These are phyloP conservation scores for Pelargonium australe DNA, from an alignment of 441 rosid genomes.

Conservation along the genomic window DNA sequence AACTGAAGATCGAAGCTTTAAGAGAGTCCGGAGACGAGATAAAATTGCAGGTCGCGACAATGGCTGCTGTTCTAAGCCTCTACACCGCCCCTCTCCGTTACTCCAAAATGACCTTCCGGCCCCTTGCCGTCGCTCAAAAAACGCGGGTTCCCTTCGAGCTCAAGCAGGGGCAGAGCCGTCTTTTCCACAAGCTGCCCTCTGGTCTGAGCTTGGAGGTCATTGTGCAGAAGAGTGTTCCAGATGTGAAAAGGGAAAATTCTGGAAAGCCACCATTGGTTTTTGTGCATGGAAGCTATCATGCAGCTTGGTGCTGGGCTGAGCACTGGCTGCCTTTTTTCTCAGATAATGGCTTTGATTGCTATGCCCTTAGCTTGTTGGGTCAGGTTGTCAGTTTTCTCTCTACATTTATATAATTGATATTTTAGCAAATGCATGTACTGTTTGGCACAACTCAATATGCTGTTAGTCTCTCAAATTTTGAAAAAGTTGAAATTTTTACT, in stretches of 20 bases:
- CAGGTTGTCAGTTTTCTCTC: constrained; percentile 39
- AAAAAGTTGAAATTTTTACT: too few relatives aligned
- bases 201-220: constrained; percentile 79
- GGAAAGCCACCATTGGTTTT: constrained; percentile 62
- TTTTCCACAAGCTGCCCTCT: constrained; percentile 67
- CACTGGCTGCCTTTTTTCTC: constrained; percentile 84
- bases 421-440: too few relatives aligned
- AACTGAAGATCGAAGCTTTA: too few relatives aligned
- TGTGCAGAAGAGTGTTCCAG: constrained; percentile 39
- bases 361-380: constrained; percentile 72
- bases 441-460: too few relatives aligned
- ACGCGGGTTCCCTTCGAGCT: constrained; percentile 44
- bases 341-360: constrained; percentile 66
- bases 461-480: too few relatives aligned
- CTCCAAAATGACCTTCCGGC: constrained; percentile 23
- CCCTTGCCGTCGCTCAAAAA: constrained; percentile 34
- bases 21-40: too few relatives aligned
- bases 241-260: neutral
- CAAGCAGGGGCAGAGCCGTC: constrained; percentile 60
- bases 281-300: constrained; percentile 86
- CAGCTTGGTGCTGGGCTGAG: constrained; percentile 98
- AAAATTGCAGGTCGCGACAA: constrained; percentile 15
- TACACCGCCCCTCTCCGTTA: constrained; percentile 15
- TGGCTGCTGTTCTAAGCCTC: constrained; percentile 36
- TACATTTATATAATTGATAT: neutral